phyloP scores from a whole-genome alignment of 2,329 filamentous ascomycete species.

The Aureobasidium melanogenum region DNA sequence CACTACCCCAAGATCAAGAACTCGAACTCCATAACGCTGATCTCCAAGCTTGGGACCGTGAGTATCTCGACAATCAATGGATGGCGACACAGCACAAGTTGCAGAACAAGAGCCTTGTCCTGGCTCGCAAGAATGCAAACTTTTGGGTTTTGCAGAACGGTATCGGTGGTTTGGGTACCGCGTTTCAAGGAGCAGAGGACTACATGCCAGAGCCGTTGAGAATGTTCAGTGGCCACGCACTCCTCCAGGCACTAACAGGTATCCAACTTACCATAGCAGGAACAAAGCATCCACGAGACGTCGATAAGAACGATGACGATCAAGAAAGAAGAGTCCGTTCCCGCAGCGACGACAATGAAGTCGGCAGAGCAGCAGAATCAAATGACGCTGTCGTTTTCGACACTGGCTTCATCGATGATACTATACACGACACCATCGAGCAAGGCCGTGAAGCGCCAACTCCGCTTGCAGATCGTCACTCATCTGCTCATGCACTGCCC shows the following conservation, averaged over 20 bases:
- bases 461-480: constrained; percentile 55
- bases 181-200: constrained; percentile 29
- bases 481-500: constrained; percentile 50
- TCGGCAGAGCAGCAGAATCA: not conserved
- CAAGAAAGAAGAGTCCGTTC: constrained; percentile 22
- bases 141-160: constrained; percentile 51
- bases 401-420: not conserved
- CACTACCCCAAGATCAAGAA: constrained; percentile 38
- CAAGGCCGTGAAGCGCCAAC: constrained; percentile 59
- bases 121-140: constrained; percentile 55
- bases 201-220: constrained; percentile 43
- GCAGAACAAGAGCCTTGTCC: constrained; percentile 28
- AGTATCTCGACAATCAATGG: not conserved
- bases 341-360: constrained; percentile 22
- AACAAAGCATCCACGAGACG: constrained; percentile 21
- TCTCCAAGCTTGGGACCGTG: constrained; percentile 46
- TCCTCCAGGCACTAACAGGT: constrained; percentile 40
- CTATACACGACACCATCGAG: constrained; percentile 42
- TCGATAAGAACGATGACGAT: constrained; percentile 17
- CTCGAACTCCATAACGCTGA: constrained; percentile 49
- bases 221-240: constrained; percentile 48
- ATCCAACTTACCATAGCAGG: constrained; percentile 4
- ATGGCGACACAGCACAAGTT: not conserved
- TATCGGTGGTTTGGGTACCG: constrained; percentile 44
- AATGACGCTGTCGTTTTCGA: constrained; percentile 11